Base-by-base conservation (phyloP, 768 basidiomycete genomes). In the Chalciporus piperatus region DNA sequence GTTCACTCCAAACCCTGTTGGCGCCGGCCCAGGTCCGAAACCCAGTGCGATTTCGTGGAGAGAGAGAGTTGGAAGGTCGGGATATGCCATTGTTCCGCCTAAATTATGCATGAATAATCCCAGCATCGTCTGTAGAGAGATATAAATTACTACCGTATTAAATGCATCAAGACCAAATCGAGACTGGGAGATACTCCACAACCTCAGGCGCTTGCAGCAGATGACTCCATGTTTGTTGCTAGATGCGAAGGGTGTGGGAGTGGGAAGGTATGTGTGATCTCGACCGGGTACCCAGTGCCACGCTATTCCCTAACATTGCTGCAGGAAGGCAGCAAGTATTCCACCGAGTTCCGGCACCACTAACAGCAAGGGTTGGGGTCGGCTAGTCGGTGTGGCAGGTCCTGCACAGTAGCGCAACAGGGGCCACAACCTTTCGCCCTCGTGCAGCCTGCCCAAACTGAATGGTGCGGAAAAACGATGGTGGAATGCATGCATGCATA, bases 261-360 rank as follows among this genome's bases (percentile, higher is more conserved):
- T 1, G 84, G 81, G 52, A 79, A 75, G 13, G 79, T 73, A 56
- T 82, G 83, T 59, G 84, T 70, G 27, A 89, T 79, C 60, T 85
- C n/a, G n/a, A n/a, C n/a, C n/a, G n/a, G n/a, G n/a, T n/a, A n/a
- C n/a, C n/a, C n/a, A n/a, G n/a, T n/a, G n/a, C n/a, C n/a, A n/a
- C n/a, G n/a, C n/a, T n/a, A n/a, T n/a, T n/a, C n/a, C n/a, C n/a
- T n/a, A n/a, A n/a, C n/a, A n/a, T n/a, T n/a, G n/a, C n/a, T n/a
- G n/a, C n/a, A n/a, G n/a, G n/a, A n/a, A n/a, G n/a, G n/a, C n/a
- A n/a, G n/a, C n/a, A n/a, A n/a, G n/a, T n/a, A n/a, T n/a, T n/a
- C n/a, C n/a, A n/a, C n/a, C n/a, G n/a, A n/a, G n/a, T n/a, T n/a
- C n/a, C n/a, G n/a, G n/a, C n/a, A n/a, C n/a, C n/a, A n/a, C n/a